Conservation (phyloP, 345 rosid species). For the Angophora floribunda region DNA sequence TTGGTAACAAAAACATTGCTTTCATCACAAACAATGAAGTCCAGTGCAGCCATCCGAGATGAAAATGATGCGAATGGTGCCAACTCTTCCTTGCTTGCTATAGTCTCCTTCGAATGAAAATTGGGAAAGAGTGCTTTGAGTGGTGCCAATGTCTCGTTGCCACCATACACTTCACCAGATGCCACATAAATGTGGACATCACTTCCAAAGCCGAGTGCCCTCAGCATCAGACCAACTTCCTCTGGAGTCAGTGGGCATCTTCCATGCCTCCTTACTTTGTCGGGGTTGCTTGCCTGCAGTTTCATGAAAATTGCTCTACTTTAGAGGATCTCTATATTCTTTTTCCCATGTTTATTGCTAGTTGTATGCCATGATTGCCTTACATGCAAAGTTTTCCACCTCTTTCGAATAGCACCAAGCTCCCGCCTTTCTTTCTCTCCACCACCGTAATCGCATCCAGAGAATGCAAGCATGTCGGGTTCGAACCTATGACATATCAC, state of each 20-base stretch:
- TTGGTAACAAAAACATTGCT: conserved; percentile 88
- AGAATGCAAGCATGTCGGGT: conserved; percentile 96
- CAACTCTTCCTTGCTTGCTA: conserved; percentile 62
- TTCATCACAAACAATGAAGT: conserved; percentile 87
- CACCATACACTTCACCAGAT: conserved; percentile 91
- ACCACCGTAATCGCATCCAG: conserved; percentile 91
- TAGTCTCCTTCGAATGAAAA: conserved; percentile 73
- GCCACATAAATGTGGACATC: conserved; percentile 84
- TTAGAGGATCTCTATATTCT: background rate
- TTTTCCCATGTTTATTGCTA: background rate
- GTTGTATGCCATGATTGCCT: conserved; percentile 3
- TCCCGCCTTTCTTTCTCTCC: conserved; percentile 71
- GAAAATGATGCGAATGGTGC: conserved; percentile 64
- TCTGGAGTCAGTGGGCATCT: conserved; percentile 90
- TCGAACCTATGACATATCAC: conserved; percentile 51
- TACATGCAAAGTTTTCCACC: conserved; percentile 87
- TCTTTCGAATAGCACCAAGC: conserved; percentile 68
- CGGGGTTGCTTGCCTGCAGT: conserved; percentile 63
- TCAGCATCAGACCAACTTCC: conserved; percentile 86
- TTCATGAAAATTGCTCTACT: background rate
- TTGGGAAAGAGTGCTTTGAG: conserved; percentile 81
- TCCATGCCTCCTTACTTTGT: conserved; percentile 69
- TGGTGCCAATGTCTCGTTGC: conserved; percentile 71
- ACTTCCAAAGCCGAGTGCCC: conserved; percentile 81
- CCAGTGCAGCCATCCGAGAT: conserved; percentile 93